Evolutionary conservation across 768 basidiomycete genomes (phyloP), one percentile per base, ranked within the genome.

Genomic region (Suillus subluteus): DNA sequence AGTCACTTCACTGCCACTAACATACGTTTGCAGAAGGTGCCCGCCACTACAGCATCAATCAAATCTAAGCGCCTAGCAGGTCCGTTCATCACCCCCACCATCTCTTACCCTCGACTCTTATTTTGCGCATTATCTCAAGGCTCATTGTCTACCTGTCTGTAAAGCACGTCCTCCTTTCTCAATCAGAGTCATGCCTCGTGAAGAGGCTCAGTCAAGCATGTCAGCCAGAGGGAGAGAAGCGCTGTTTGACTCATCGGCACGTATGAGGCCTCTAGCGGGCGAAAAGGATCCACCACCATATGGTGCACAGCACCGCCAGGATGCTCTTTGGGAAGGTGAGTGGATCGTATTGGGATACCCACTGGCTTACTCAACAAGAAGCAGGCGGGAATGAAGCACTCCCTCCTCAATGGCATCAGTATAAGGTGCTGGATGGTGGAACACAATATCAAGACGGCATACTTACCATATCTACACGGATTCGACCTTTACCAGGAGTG

Each of bases 391-490:
- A 41, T 30, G 16, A 30, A 1, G 58, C 8, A 7, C 52, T 54
- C 26, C 52, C 52, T 54, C 58, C 23, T 3, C 38, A 0, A 1
- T 59, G 58, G 40, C 16, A 18, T 0, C 16, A 6, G 16, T 41
- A 1, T 13, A 4, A 58, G 16, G 6, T 30, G 9, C 3, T 1
- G 9, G 40, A 26, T 6, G 23, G 1, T 59, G 0, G 0, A 12
- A 30, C 26, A 21, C 2, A 0, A 0, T 59, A 59, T 59, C 38
- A 59, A 30, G 58, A 59, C 1, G 6, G 41, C 16, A 30, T 5
- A 6, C 2, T 59, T 1, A 0, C 0, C 8, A 41, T 30, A 0
- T 0, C 1, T n/a, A 41, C 40, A 18, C 11, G 0, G 26, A 18
- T 30, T 11, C 58, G 58, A 18, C 58, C 58, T 59, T 41, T 59